Percentiles rank a stretch among this genome's conserved stretches.
Conservation (phyloP, 2,329 filamentous ascomycete species). For the Didymosphaeria variabile region DNA sequence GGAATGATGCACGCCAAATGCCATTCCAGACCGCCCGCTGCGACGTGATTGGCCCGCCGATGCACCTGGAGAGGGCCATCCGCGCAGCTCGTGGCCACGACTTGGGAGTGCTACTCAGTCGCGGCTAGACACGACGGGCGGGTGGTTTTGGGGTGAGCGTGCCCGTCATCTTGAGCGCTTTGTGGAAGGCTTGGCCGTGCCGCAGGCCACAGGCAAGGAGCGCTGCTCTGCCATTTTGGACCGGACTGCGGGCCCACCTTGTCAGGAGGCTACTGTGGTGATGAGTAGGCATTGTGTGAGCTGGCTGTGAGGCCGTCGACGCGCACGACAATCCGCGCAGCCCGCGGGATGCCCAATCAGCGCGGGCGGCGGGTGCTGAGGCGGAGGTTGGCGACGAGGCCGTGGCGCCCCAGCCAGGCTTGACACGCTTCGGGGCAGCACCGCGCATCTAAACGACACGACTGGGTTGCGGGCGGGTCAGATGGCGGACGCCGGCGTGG, state of each 20-base stretch:
- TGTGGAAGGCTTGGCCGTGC: conserved; percentile 9
- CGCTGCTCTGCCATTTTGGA: neutral
- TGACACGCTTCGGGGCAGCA: conserved; percentile 19
- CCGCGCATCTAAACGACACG: conserved; percentile 18
- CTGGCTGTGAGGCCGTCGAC: conserved; percentile 6
- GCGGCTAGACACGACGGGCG: conserved; percentile 6
- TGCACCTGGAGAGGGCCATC: neutral
- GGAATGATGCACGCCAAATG: conserved; percentile 36
- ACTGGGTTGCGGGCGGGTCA: conserved; percentile 29
- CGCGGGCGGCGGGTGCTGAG: conserved; percentile 8
- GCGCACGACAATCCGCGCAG: conserved; percentile 6
- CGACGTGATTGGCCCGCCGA: conserved; percentile 17
- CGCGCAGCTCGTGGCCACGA: neutral
- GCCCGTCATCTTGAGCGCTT: conserved; percentile 9
- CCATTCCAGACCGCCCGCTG: conserved; percentile 36
- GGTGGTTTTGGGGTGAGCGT: neutral
- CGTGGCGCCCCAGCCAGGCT: conserved; percentile 17
- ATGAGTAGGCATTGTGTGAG: neutral
- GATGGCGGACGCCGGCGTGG: conserved; percentile 31
- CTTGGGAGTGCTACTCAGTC: neutral
- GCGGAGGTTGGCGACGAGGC: conserved; percentile 15
- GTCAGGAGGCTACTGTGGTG: neutral
- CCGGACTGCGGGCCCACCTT: too few species aligned
- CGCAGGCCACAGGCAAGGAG: neutral
- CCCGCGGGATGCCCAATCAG: conserved; percentile 9